Percentiles rank a stretch among this genome's conserved stretches.
Evolutionary conservation across 179 eudicot genomes (phyloP).

Genomic region (Heliamphora pulchella): DNA sequence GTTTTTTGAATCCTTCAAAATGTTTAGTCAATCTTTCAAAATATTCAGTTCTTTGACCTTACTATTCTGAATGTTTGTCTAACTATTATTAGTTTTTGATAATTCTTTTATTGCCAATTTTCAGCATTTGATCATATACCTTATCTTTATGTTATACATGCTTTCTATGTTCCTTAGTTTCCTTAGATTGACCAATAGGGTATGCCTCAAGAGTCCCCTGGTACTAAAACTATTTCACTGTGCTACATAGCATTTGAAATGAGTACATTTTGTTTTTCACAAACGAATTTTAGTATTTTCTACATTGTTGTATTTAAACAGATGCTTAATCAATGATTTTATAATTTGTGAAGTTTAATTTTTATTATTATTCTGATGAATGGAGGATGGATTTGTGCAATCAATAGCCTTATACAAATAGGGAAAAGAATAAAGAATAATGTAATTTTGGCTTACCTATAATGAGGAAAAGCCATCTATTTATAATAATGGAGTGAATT

Average conservation of each 20-base stretch:
- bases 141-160: too few relatives aligned
- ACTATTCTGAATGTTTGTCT: neutral
- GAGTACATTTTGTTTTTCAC: neutral
- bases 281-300: neutral
- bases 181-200: neutral
- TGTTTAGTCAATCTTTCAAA: too few relatives aligned
- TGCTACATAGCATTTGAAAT: neutral
- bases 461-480: too few relatives aligned
- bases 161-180: too few relatives aligned
- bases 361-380: neutral
- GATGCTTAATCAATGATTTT: neutral
- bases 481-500: too few relatives aligned
- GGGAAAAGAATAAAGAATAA: too few relatives aligned
- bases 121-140: neutral
- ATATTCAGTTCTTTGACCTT: neutral
- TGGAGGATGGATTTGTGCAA: constrained; percentile 1
- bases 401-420: neutral
- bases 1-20: neutral
- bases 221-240: neutral
- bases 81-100: neutral
- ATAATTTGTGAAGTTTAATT: neutral
- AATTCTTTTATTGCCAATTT: too few relatives aligned
- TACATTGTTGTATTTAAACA: neutral
- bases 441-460: too few relatives aligned
- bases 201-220: neutral